Percentiles rank a stretch among this genome's conserved stretches.
Evolutionary conservation across 1,284 basidiomycete species (phyloP).

Genomic region (Takashimella tepidaria): DNA sequence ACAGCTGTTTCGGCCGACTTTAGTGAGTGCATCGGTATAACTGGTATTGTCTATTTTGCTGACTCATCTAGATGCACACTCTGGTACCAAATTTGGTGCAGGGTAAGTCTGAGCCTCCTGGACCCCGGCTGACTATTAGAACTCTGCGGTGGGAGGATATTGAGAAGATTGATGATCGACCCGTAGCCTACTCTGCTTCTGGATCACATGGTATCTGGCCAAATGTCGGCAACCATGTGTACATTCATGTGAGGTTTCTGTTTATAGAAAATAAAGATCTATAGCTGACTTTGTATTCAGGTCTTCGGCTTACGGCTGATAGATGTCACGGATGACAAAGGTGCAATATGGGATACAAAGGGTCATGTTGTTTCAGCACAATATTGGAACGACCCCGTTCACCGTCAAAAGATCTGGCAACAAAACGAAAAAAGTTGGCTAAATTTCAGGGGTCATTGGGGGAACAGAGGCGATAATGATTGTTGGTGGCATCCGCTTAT

Average conservation of each 20-base stretch:
- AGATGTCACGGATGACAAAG: conserved; percentile 31
- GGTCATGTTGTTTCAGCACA: conserved; percentile 21
- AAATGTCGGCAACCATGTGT: conserved; percentile 31
- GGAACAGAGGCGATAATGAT: conserved; percentile 33
- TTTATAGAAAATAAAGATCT: no score
- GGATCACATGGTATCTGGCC: conserved; percentile 41
- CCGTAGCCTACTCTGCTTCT: conserved; percentile 34
- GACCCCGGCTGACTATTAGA: conserved; percentile 5
- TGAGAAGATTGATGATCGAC: conserved; percentile 25
- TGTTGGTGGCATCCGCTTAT: conserved; percentile 41
- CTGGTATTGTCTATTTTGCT: neutral
- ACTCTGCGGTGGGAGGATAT: conserved; percentile 38
- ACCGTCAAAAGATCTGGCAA: conserved; percentile 20
- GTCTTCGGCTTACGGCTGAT: conserved; percentile 22
- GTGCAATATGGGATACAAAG: conserved; percentile 38
- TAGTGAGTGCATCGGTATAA: conserved; percentile 24
- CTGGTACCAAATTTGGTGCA: conserved; percentile 22
- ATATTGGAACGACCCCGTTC: conserved; percentile 26
- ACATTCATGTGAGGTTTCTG: conserved; percentile 22
- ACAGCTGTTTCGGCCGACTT: conserved; percentile 33
- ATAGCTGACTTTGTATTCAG: no score
- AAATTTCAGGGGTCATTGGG: conserved; percentile 39
- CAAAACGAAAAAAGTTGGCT: conserved; percentile 31
- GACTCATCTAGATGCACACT: conserved; percentile 22
- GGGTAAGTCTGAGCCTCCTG: conserved; percentile 8